A percentile compares a stretch with the other conserved stretches of the same genome.
Evolutionary conservation across 805 yeast species (phyloP).

Genomic region (Peterozyma toletana): DNA sequence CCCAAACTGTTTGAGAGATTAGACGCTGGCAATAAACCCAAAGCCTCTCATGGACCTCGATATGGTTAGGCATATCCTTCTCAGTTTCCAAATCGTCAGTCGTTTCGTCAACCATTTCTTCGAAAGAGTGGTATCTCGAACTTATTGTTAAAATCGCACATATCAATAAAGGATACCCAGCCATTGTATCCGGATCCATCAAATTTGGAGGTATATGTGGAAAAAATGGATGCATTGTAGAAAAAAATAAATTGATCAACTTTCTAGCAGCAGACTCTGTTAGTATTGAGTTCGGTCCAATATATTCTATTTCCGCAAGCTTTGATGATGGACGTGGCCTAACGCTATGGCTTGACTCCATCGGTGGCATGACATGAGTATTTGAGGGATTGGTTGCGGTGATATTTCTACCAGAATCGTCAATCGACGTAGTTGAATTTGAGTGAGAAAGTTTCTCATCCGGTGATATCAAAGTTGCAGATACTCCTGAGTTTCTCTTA

Average conservation of each 20-base stretch:
- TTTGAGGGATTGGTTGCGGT: conserved; percentile 5
- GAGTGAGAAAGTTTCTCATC: not conserved
- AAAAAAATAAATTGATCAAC: conserved; percentile 55
- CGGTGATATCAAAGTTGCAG: not conserved
- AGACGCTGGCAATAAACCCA: conserved; percentile 82
- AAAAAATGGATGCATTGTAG: conserved; percentile 82
- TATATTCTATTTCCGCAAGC: conserved; percentile 57
- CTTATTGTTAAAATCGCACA: conserved; percentile 79
- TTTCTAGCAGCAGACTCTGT: conserved; percentile 55
- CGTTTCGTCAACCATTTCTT: conserved; percentile 24
- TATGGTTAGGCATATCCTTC: conserved; percentile 24
- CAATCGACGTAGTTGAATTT: not conserved
- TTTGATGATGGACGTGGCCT: conserved; percentile 40
- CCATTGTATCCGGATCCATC: conserved; percentile 56
- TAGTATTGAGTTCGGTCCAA: conserved; percentile 50
- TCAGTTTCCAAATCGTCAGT: conserved; percentile 8
- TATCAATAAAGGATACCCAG: conserved; percentile 73
- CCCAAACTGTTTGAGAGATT: conserved; percentile 87
- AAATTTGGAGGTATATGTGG: conserved; percentile 78
- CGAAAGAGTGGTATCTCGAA: conserved; percentile 65
- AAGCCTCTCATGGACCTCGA: conserved; percentile 66
- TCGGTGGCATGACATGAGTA: conserved; percentile 35
- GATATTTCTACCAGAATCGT: not conserved
- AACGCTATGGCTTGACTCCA: conserved; percentile 30
- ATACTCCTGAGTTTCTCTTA: not conserved